Evolutionary conservation across 371 early-diverging fungal species (phyloP).

Genomic region (Blakeslea trispora): DNA sequence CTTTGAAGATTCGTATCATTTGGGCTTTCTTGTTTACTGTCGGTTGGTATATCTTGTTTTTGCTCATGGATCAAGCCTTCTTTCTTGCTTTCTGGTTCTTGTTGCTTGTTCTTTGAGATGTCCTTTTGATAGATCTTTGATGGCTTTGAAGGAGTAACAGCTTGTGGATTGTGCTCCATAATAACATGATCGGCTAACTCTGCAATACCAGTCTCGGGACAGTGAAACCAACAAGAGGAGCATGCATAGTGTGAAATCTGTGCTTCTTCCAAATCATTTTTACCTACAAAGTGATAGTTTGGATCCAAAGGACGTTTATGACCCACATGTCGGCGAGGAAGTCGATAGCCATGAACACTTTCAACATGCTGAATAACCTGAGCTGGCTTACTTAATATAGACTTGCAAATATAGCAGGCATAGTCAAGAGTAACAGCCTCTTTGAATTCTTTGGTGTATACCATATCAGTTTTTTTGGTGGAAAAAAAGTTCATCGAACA

Average conservation of each 20-base stretch:
- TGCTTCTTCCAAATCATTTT: neutral
- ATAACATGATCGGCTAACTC: neutral
- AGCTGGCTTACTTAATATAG: neutral
- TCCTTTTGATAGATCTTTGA: no score
- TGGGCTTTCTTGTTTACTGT: no score
- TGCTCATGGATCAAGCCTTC: no score
- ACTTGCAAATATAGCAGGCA: neutral
- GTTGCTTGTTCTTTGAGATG: no score
- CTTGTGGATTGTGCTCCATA: neutral
- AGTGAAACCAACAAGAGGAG: neutral
- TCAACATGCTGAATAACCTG: neutral
- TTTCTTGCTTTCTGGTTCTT: slow-evolving; percentile 4
- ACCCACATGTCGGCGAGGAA: neutral
- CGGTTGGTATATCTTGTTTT: no score
- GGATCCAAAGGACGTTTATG: neutral
- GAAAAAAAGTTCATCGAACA: no score
- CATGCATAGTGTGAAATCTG: neutral
- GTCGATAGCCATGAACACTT: neutral
- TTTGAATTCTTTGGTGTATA: neutral
- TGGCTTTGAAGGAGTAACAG: neutral
- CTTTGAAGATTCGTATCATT: neutral
- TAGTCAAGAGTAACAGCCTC: neutral
- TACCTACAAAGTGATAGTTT: neutral
- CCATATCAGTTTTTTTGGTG: no score
- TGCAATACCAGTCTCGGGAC: slow-evolving; percentile 9